A percentile compares a stretch with the other conserved stretches of the same genome.
Evolutionary conservation across 2,329 filamentous ascomycete genomes (phyloP).

Genomic region (Cladophialophora chaetospira): DNA sequence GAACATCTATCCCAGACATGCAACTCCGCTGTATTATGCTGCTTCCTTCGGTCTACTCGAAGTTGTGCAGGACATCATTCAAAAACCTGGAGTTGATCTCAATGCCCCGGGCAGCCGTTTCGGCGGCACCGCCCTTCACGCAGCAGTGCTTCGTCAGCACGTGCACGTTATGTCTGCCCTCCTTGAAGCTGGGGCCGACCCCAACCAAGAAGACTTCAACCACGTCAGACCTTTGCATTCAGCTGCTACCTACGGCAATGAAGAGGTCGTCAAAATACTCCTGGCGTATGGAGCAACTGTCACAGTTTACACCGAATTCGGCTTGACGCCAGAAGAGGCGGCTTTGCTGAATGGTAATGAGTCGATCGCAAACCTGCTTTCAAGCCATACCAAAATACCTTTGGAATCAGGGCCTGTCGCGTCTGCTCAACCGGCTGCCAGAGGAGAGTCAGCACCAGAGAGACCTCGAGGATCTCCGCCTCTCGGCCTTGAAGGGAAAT

Average conservation of each 20-base stretch:
- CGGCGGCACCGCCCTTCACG: conserved; percentile 11
- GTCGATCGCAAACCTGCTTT: no score
- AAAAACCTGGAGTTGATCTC: background rate
- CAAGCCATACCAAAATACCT: no score
- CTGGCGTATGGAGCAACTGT: conserved; percentile 30
- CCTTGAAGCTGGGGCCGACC: conserved; percentile 18
- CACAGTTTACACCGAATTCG: no score
- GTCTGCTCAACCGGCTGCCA: no score
- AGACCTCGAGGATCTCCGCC: no score
- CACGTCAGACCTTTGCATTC: background rate
- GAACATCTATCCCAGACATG: background rate
- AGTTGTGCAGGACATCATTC: background rate
- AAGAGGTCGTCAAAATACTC: conserved; percentile 26
- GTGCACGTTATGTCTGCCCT: conserved; percentile 13
- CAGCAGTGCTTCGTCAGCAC: conserved; percentile 8
- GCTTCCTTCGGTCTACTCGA: background rate
- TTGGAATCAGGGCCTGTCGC: no score
- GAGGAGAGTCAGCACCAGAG: no score
- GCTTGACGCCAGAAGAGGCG: no score
- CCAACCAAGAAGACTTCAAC: conserved; percentile 3
- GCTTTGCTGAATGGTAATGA: no score
- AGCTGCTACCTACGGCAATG: background rate
- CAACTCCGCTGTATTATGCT: conserved; percentile 4
- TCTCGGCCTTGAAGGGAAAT: no score
- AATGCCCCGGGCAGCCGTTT: conserved; percentile 1